phyloP scores from a whole-genome alignment of 345 rosid species.

The Barbarea vulgaris region DNA sequence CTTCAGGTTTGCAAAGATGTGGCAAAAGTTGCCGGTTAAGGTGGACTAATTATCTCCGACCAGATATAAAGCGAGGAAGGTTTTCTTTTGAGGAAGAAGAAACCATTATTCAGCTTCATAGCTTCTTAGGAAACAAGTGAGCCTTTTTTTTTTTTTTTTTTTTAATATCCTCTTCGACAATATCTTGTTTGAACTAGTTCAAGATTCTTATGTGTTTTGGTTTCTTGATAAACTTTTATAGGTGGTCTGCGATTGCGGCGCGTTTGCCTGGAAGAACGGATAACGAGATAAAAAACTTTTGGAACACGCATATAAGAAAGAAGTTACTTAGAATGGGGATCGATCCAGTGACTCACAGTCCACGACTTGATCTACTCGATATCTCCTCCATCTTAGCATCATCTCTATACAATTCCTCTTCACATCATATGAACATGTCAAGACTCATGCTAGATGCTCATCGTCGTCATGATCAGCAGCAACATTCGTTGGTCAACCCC shows the following conservation, averaged over 20 bases:
- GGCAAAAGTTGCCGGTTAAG: constrained; percentile 81
- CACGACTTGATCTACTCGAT: constrained; percentile 72
- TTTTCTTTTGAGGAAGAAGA: constrained; percentile 81
- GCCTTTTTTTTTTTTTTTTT: background rate
- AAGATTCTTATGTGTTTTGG: constrained; percentile 26
- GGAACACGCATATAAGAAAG: constrained; percentile 86
- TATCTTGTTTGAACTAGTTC: background rate
- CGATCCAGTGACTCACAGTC: constrained; percentile 82
- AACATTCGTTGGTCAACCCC: constrained; percentile 35
- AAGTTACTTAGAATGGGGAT: constrained; percentile 81
- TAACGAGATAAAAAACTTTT: constrained; percentile 77
- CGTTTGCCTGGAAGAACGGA: constrained; percentile 88
- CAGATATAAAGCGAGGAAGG: constrained; percentile 73
- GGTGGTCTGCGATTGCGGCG: constrained; percentile 88
- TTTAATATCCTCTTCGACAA: background rate
- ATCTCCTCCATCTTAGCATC: constrained; percentile 61
- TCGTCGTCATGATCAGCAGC: constrained; percentile 27
- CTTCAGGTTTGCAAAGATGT: constrained; percentile 62
- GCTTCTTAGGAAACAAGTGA: constrained; percentile 74
- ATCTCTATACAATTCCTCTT: constrained; percentile 49
- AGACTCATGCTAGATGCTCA: constrained; percentile 52
- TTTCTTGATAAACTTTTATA: constrained; percentile 12
- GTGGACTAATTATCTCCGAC: constrained; percentile 81
- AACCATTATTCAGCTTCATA: constrained; percentile 68
- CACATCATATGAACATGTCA: constrained; percentile 51